Percentiles rank a stretch among this genome's conserved stretches.
Evolutionary conservation across 345 rosid species (phyloP).

Genomic region (Leavenworthia alabamica): DNA sequence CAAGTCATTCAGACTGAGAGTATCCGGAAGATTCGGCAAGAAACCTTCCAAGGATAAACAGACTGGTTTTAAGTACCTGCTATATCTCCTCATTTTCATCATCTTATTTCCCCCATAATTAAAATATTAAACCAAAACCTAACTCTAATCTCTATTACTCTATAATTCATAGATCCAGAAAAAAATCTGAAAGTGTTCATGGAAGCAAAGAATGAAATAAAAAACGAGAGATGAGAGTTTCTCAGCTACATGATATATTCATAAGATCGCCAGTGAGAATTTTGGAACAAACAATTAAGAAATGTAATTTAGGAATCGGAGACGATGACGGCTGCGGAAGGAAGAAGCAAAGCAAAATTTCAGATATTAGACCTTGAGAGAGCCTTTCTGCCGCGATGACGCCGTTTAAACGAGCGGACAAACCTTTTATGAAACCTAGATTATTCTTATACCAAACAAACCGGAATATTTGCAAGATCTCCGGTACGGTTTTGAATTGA

Average conservation of each 20-base stretch:
- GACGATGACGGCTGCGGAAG: neutral
- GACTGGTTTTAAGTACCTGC: slow-evolving; percentile 31
- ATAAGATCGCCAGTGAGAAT: too few relatives aligned
- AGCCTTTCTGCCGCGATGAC: neutral
- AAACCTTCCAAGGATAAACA: slow-evolving; percentile 23
- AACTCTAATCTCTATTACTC: neutral
- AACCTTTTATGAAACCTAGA: neutral
- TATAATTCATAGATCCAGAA: neutral
- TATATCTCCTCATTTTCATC: slow-evolving; percentile 32
- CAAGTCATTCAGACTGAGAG: slow-evolving; percentile 21
- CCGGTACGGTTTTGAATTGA: neutral
- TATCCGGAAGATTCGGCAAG: slow-evolving; percentile 26
- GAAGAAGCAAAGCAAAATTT: neutral
- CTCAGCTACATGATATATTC: too few relatives aligned
- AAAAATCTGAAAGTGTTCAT: neutral
- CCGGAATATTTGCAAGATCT: neutral
- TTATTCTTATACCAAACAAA: neutral
- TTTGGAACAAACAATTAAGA: too few relatives aligned
- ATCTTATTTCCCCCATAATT: neutral
- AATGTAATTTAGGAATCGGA: too few relatives aligned
- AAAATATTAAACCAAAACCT: neutral
- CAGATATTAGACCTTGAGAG: neutral
- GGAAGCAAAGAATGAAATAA: neutral
- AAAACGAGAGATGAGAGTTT: too few relatives aligned
- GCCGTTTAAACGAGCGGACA: neutral